These are phyloP conservation scores for Colletotrichum lindemuthianum DNA, from an alignment of 2,329 filamentous ascomycete species.

Conservation along the genomic window DNA sequence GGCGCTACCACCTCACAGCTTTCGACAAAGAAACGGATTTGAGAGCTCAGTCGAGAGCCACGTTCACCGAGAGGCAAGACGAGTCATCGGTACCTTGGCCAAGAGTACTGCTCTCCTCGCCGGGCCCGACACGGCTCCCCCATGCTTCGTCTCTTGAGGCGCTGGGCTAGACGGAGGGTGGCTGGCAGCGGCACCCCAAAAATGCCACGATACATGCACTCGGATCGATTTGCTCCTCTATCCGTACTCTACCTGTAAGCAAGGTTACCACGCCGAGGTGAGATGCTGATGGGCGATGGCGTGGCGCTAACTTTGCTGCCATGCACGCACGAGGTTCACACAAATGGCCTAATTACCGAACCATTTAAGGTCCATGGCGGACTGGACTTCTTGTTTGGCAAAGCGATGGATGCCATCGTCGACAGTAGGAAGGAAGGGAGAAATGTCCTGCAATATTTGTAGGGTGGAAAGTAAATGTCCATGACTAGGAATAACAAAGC, in stretches of 20 bases:
- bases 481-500: no score
- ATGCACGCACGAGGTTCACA: no score
- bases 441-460: no score
- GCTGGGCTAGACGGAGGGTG: constrained; percentile 10
- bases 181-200: constrained; percentile 17
- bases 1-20: not conserved
- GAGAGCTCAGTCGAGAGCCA: not conserved
- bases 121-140: constrained; percentile 6
- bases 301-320: no score
- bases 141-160: constrained; percentile 9
- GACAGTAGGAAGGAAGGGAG: no score
- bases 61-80: not conserved
- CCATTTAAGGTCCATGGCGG: no score
- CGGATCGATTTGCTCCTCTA: constrained; percentile 14
- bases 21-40: constrained; percentile 10
- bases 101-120: constrained; percentile 13
- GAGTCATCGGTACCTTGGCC: constrained; percentile 12
- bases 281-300: no score
- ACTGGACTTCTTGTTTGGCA: no score
- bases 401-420: no score
- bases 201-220: constrained; percentile 18
- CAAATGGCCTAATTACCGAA: no score
- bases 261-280: constrained; percentile 7
- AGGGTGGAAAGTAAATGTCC: no score
- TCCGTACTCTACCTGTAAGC: not conserved